Evolutionary conservation across 1,284 basidiomycete genomes (phyloP).

Genomic region (Microbotryum silenes-acaulis): DNA sequence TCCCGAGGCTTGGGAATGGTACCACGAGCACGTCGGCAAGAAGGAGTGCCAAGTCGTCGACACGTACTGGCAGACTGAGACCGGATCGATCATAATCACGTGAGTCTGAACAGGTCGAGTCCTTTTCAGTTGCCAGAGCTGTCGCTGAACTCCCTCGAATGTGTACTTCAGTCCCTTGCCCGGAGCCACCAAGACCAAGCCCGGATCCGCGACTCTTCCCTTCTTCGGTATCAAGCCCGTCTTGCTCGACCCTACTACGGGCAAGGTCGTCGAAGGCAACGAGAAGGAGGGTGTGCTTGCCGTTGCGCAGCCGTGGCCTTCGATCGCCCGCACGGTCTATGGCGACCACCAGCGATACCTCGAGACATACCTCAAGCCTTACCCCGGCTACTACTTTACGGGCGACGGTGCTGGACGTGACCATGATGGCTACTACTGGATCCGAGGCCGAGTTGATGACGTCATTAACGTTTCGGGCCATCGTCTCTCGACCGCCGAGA

Average conservation of each 20-base stretch:
- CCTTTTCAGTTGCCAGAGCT: background rate
- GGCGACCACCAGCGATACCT: constrained; percentile 84
- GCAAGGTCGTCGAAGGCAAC: constrained; percentile 54
- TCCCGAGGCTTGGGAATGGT: constrained; percentile 99
- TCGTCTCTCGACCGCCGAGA: constrained; percentile 92
- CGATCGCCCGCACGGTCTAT: constrained; percentile 89
- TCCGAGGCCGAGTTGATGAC: constrained; percentile 95
- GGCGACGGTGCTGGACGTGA: constrained; percentile 94
- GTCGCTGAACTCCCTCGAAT: background rate
- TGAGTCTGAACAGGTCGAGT: background rate
- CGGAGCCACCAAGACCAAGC: constrained; percentile 90
- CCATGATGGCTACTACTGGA: constrained; percentile 92
- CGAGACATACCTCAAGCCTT: constrained; percentile 90
- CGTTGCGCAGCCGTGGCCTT: constrained; percentile 85
- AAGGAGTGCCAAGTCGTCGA: constrained; percentile 90
- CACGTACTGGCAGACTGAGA: constrained; percentile 79
- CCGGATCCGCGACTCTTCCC: constrained; percentile 90
- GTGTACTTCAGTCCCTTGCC: constrained; percentile 58
- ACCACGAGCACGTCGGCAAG: constrained; percentile 86
- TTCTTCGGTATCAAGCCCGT: constrained; percentile 93
- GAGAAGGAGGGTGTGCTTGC: constrained; percentile 86
- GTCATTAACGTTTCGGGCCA: constrained; percentile 82
- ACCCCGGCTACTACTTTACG: constrained; percentile 85
- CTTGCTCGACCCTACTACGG: constrained; percentile 75
- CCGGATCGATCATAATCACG: constrained; percentile 88